Conservation (phyloP, 495 filamentous ascomycete genomes). For the Schizothecium vesticola region DNA sequence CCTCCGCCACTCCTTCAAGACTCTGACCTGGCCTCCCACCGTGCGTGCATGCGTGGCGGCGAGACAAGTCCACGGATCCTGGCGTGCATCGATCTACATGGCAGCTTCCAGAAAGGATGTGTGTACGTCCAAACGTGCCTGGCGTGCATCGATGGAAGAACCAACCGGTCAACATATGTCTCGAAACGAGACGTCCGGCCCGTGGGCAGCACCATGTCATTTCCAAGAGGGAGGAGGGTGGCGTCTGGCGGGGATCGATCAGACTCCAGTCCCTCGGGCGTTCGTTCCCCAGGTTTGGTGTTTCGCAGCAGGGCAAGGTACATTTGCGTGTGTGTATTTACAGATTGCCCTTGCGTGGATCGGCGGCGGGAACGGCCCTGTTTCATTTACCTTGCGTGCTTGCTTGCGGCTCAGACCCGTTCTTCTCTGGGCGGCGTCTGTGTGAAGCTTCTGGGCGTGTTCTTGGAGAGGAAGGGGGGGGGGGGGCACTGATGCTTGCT, state of each 20-base stretch:
- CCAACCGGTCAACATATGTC: too few relatives aligned
- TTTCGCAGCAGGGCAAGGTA: background rate
- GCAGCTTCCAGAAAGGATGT: too few relatives aligned
- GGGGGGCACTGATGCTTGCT: too few relatives aligned
- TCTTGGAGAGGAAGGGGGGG: background rate
- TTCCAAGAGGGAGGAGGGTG: too few relatives aligned
- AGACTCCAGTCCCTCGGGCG: background rate
- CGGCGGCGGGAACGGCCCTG: background rate
- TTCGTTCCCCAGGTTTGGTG: background rate
- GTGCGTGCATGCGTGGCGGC: too few relatives aligned
- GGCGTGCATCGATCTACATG: background rate
- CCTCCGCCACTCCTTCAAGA: too few relatives aligned
- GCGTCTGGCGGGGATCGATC: background rate
- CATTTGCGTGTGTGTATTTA: background rate
- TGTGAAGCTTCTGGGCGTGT: background rate
- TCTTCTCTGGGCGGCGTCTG: background rate
- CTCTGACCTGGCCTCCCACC: too few relatives aligned
- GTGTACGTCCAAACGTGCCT: too few relatives aligned
- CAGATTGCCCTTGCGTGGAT: background rate
- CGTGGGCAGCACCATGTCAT: too few relatives aligned
- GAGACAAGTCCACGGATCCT: background rate
- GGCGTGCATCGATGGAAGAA: too few relatives aligned
- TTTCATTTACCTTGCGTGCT: background rate
- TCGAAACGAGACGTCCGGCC: too few relatives aligned
- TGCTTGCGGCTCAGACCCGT: background rate